Conservation (phyloP, 202 grass and related monocot species). For the Digitaria exilis region DNA sequence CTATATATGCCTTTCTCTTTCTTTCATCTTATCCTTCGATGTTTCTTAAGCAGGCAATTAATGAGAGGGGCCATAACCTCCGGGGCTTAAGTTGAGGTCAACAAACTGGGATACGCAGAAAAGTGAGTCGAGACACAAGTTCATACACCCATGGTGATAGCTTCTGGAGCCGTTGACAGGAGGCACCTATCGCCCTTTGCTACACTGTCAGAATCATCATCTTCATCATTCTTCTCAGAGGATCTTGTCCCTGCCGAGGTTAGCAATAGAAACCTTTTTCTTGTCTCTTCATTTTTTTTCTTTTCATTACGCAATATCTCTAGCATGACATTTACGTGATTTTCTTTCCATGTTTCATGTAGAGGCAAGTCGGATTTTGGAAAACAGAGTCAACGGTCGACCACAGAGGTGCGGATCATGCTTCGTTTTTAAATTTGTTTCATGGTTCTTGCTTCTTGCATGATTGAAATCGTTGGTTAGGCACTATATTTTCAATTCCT, state of each 20-base stretch:
- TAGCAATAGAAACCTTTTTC: not conserved
- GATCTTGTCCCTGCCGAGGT: constrained; percentile 58
- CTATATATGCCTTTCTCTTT: not conserved
- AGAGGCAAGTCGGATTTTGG: constrained; percentile 70
- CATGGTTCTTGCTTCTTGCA: constrained; percentile 43
- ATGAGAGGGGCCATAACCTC: constrained; percentile 11
- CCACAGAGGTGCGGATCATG: constrained; percentile 52
- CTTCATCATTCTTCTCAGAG: constrained; percentile 65
- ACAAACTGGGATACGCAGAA: not conserved
- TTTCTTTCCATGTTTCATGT: constrained; percentile 24
- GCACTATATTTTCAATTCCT: constrained; percentile 30
- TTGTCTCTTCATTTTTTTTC: not conserved
- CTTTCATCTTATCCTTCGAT: constrained; percentile 1
- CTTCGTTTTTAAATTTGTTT: constrained; percentile 18
- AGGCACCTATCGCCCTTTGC: constrained; percentile 37
- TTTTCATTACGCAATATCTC: not conserved
- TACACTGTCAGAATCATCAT: constrained; percentile 42
- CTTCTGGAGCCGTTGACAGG: constrained; percentile 53
- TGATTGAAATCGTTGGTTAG: constrained; percentile 29
- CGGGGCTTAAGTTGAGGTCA: constrained; percentile 37
- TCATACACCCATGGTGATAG: constrained; percentile 54
- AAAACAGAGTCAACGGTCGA: constrained; percentile 55
- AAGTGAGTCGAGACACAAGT: not conserved
- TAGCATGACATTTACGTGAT: constrained; percentile 12
- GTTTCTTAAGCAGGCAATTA: constrained; percentile 26